Evolutionary conservation across 176 grass and related monocot species (phyloP).

Genomic region (Triticum timopheevii): DNA sequence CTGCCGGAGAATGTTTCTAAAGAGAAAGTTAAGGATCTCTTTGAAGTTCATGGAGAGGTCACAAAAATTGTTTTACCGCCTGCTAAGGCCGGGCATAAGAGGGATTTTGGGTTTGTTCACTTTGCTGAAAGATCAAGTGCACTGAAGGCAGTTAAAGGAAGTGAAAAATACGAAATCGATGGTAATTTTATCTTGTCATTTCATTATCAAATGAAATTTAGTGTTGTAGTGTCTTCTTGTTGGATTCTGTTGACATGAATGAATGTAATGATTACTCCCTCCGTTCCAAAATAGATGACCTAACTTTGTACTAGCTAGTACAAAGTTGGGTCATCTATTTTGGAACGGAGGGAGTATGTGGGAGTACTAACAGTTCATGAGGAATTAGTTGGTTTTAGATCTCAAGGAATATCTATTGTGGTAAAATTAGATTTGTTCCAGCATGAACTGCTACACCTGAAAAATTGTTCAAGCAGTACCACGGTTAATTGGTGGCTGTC

Average conservation of each 20-base stretch:
- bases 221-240: background rate
- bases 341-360: too few species aligned
- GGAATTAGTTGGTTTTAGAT: background rate
- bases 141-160: slow-evolving; percentile 83
- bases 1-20: slow-evolving; percentile 81
- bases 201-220: background rate
- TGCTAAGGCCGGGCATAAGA: slow-evolving; percentile 86
- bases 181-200: slow-evolving; percentile 49
- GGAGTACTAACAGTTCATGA: background rate
- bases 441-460: background rate
- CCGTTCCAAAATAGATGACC: too few species aligned
- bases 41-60: slow-evolving; percentile 83
- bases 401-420: background rate
- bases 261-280: background rate
- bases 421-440: background rate
- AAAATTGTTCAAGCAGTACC: background rate
- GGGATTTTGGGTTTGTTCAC: slow-evolving; percentile 97
- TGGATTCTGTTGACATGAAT: background rate
- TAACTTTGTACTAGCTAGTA: too few species aligned
- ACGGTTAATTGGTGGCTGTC: background rate
- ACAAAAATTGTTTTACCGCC: slow-evolving; percentile 87
- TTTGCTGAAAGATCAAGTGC: slow-evolving; percentile 94
- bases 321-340: too few species aligned
- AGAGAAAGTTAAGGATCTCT: slow-evolving; percentile 87
- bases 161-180: slow-evolving; percentile 89